Evolutionary conservation across 176 grass and related monocot species (phyloP).

Genomic region (Typha latifolia): DNA sequence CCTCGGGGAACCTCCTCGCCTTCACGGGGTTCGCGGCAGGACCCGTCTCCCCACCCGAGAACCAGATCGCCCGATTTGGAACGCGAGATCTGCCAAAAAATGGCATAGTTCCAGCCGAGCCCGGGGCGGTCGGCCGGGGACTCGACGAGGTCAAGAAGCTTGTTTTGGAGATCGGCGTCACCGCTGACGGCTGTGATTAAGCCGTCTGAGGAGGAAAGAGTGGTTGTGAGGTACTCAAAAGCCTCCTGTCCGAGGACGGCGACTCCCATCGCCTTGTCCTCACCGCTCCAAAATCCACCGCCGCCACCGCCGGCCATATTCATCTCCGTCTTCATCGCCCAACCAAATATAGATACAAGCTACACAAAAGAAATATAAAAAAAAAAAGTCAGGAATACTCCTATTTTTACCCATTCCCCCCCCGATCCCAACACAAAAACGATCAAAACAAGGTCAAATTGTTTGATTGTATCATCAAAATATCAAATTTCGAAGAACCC

Average conservation of each 20-base stretch:
- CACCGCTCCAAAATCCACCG: slow-evolving; percentile 54
- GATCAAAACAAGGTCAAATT: not conserved
- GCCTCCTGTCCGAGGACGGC: slow-evolving; percentile 67
- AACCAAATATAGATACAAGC: not conserved
- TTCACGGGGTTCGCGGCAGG: slow-evolving; percentile 54
- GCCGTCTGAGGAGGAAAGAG: slow-evolving; percentile 54
- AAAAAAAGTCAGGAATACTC: not conserved
- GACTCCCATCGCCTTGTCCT: slow-evolving; percentile 41
- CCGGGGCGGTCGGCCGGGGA: slow-evolving; percentile 26
- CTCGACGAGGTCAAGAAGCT: slow-evolving; percentile 78
- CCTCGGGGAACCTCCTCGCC: slow-evolving; percentile 39
- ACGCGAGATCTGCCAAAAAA: slow-evolving; percentile 88
- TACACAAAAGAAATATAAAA: not conserved
- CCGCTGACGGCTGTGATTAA: slow-evolving; percentile 32
- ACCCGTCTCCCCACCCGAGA: slow-evolving; percentile 92
- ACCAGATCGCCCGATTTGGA: slow-evolving; percentile 73
- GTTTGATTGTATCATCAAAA: not conserved
- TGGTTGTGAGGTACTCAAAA: slow-evolving; percentile 68
- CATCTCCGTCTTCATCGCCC: slow-evolving; percentile 54
- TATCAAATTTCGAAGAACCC: not conserved
- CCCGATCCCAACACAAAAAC: not conserved
- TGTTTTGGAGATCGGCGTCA: slow-evolving; percentile 66
- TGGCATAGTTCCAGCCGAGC: slow-evolving; percentile 88
- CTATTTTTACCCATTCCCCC: not conserved
- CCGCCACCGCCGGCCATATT: slow-evolving; percentile 23